Evolutionary conservation across 768 basidiomycete species (phyloP), one percentile per base, ranked within the genome.

Genomic region (Termitomyces sp.): DNA sequence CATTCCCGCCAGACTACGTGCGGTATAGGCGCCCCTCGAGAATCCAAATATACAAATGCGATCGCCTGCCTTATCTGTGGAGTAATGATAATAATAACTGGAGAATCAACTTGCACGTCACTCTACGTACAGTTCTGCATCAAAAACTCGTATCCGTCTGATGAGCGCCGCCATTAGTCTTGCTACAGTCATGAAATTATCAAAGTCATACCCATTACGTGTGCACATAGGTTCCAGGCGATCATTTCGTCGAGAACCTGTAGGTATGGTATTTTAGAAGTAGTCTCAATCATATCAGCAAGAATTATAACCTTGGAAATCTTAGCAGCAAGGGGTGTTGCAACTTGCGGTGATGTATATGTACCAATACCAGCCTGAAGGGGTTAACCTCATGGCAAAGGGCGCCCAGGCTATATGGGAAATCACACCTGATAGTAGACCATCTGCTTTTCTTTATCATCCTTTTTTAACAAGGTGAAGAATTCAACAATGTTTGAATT

Each of bases 21-120:
- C 82, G 1, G 81, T 81, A 65, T 82, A 84, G 18, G 82, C 79
- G 10, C 84, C 84, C 34, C 85, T 71, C n/a, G 83, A 84, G 66
- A 87, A 87, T 1, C 85, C 85, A 61, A 85, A 85, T 53, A 87
- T 78, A 65, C 76, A 85, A 50, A 87, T 82, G 49, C 74, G 76
- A 68, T 86, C 83, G 1, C 77, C 78, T 5, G 60, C 53, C 34
- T 53, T 49, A 43, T 64, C 63, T 64, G 47, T 14, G 22, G 29
- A 31, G 14, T 20, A 29, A 1, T 1, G 26, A 41, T n/a, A 41
- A 29, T 13, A 44, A 37, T 13, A 8, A 32, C 47, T n/a, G 24
- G 16, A 7, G 22, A n/a, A 26, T 37, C 14, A 20, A 1, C 34
- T 18, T n/a, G 54, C 18, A 31, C 39, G 0, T 18, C 5, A 1